Evolutionary conservation across 352 stramenopile species (phyloP), one percentile per base, ranked within the genome.

Genomic region (Thraustochytrium sp.): DNA sequence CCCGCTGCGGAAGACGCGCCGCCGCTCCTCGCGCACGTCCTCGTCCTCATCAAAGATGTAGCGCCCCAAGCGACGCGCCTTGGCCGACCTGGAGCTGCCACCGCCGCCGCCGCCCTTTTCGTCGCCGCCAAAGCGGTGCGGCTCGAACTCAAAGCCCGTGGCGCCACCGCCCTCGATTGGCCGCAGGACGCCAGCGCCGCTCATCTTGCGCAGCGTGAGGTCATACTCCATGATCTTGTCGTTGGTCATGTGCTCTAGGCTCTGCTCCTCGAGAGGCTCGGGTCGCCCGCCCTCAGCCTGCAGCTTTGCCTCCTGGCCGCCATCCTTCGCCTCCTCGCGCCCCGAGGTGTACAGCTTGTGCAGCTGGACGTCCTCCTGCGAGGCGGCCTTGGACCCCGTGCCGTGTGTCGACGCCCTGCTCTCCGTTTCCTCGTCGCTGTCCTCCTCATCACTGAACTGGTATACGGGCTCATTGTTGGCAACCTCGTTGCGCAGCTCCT

Each of bases 1-100:
- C 1, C 4, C 62, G 40, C 37, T 26, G 34, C 21, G 26, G 8
- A 31, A 38, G 11, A 84, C 63, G 26, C 76, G 56, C 11, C 18
- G 62, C 21, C 64, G 59, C 38, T 84, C 76, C 11, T 2, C 49
- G 36, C 44, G 29, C 8, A 84, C 76, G 40, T 84, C 76, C 18
- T 68, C 34, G 63, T 84, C 76, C 51, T 80, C 68, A 31, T 80
- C 68, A 36, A 75, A 80, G n/a, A 80, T 34, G 68, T 55, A 80
- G 5, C 23, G 13, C 9, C n/a, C 16, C 13, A 16, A 18, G 1
- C 49, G 42, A 13, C 18, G 23, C 42, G 21, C 26, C 46, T 77
- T 77, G 16, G 23, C 42, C 5, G 29, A 37, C 46, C 42, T 80
- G 51, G 4, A 5, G 21, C 5, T 16, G 42, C 42, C 42, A 16